Evolutionary conservation across 2,329 filamentous ascomycete genomes (phyloP), one percentile per base, ranked within the genome.

Genomic region (Ambrosiella cleistominuta): DNA sequence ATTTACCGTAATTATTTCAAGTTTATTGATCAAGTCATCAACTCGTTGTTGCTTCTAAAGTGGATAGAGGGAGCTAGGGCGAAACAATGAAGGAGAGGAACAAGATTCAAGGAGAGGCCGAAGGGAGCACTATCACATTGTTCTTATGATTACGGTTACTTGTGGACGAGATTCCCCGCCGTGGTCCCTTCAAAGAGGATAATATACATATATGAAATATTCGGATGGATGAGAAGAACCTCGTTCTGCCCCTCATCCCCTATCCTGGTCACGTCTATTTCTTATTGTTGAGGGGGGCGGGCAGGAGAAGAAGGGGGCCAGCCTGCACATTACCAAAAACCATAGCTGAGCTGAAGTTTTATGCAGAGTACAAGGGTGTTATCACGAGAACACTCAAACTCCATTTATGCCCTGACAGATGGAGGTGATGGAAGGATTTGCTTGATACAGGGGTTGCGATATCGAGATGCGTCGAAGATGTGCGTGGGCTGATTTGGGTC

Each of bases 361-460:
- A 51, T 51, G 47, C 47, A 51, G 17, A 51, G 47, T 36, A 6
- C 17, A 19, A 9, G 47, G 8, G 19, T 9, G 8, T 15, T 6
- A 35, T 36, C 15, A 35, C 9, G 35, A 36, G 15, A n/a, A 27
- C 17, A 11, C 17, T n/a, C 13, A 11, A 47, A 51, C 19, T 12
- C 38, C 52, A 54, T 54, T 54, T 54, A 54, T 44, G 52, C 38
- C 52, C 52, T 51, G 47, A 19, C 27, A 19, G 17, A 19, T 36
- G 47, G 47, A 27, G 27, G 47, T 51, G 2, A 19, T 27, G 8
- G 27, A 35, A 51, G 27, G 47, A 36, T 35, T 51, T 19, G 27
- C 11, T 7, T 2, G 7, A 19, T 19, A 51, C 47, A 51, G 47
- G 47, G 47, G 13, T 51, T 51, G 19, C 44, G 44, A 47, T 15